These are phyloP conservation scores for Pseudodiploospora longispora DNA, from an alignment of 2,329 filamentous ascomycete species.

Conservation along the genomic window DNA sequence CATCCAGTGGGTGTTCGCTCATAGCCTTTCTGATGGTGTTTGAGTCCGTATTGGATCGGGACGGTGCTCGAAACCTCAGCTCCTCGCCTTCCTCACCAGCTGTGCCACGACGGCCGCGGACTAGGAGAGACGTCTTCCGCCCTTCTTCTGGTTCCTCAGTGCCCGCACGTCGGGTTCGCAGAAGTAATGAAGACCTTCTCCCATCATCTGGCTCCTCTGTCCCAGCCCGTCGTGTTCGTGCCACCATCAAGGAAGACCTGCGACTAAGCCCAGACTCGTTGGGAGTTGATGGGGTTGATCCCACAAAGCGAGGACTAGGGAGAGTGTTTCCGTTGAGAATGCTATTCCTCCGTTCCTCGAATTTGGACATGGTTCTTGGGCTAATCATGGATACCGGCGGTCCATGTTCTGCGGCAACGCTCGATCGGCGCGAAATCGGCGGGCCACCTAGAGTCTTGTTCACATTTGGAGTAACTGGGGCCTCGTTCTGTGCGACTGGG, in stretches of 20 bases:
- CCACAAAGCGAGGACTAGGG: slow-evolving; percentile 35
- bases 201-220: slow-evolving; percentile 45
- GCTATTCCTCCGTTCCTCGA: slow-evolving; percentile 45
- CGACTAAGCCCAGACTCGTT: slow-evolving; percentile 31
- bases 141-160: slow-evolving; percentile 42
- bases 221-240: slow-evolving; percentile 37
- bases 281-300: slow-evolving; percentile 31
- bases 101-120: slow-evolving; percentile 38
- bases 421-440: slow-evolving; percentile 33
- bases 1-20: slow-evolving; percentile 22
- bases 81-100: slow-evolving; percentile 41
- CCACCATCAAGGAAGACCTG: slow-evolving; percentile 45
- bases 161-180: slow-evolving; percentile 36
- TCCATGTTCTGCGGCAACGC: slow-evolving; percentile 31
- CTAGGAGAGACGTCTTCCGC: slow-evolving; percentile 33
- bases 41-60: slow-evolving; percentile 50
- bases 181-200: slow-evolving; percentile 37
- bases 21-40: slow-evolving; percentile 26
- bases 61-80: slow-evolving; percentile 43
- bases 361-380: slow-evolving; percentile 40
- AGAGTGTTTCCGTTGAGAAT: slow-evolving; percentile 37
- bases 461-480: slow-evolving; percentile 32
- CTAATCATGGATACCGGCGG: slow-evolving; percentile 32
- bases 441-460: slow-evolving; percentile 31
- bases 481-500: slow-evolving; percentile 15